Conservation (phyloP, 164 flowering plant genomes). For the Kingdonia uniflora region DNA sequence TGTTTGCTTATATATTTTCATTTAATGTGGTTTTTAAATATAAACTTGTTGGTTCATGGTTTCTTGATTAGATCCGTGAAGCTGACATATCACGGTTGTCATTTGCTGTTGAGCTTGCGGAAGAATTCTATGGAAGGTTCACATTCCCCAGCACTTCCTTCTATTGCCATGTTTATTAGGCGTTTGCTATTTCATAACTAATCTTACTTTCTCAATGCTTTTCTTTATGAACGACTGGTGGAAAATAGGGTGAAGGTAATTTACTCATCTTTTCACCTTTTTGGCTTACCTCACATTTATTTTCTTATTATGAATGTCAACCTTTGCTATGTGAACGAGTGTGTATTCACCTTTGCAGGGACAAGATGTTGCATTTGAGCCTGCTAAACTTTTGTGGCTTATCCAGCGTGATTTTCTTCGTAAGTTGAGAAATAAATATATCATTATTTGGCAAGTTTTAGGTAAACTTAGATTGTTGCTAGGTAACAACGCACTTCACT, state of each 20-base stretch:
- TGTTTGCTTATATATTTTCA: too few relatives aligned
- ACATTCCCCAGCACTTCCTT: background rate
- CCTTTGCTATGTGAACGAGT: background rate
- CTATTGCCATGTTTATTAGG: background rate
- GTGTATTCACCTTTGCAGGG: constrained; percentile 49
- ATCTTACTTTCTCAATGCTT: constrained; percentile 29
- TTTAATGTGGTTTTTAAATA: too few relatives aligned
- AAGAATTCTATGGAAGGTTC: constrained; percentile 98
- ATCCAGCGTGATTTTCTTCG: constrained; percentile 98
- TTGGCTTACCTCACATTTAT: background rate
- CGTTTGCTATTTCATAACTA: background rate
- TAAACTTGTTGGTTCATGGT: constrained; percentile 1
- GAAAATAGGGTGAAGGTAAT: constrained; percentile 83
- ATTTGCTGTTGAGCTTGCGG: constrained; percentile 99
- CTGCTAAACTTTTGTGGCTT: constrained; percentile 96
- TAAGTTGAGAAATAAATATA: constrained; percentile 29
- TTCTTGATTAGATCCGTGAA: constrained; percentile 73
- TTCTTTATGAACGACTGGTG: constrained; percentile 10
- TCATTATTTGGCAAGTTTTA: background rate
- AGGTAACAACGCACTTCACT: too few relatives aligned
- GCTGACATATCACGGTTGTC: constrained; percentile 96
- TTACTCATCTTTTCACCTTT: constrained; percentile 1
- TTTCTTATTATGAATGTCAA: background rate
- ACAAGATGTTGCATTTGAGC: constrained; percentile 97
- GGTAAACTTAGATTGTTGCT: background rate